Percentiles rank a stretch among this genome's conserved stretches.
phyloP scores from a whole-genome alignment of 345 rosid genomes.

The Erysimum cheiranthoides region DNA sequence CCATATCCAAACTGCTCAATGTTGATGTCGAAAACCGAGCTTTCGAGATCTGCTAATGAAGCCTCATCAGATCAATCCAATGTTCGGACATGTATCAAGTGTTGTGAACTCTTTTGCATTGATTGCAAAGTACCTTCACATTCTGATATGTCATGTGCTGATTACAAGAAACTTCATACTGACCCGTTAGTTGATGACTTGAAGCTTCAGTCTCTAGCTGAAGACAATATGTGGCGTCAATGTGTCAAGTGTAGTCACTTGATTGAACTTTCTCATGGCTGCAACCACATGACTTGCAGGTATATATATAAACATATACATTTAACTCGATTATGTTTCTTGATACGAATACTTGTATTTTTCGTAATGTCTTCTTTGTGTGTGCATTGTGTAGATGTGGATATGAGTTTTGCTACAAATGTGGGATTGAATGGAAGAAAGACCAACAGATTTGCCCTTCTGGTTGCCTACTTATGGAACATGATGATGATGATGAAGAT shows the following conservation, averaged over 20 bases:
- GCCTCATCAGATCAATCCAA: background rate
- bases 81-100: background rate
- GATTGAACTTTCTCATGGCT: background rate
- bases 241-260: background rate
- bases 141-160: background rate
- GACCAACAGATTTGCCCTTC: background rate
- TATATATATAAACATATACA: background rate
- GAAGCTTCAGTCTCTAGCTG: background rate
- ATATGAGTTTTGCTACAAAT: conserved; percentile 1
- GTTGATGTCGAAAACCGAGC: background rate
- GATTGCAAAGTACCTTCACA: background rate
- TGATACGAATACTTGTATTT: background rate
- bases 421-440: background rate
- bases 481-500: background rate
- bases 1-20: background rate
- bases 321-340: background rate
- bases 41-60: background rate
- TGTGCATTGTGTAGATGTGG: background rate
- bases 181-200: background rate
- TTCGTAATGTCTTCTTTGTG: background rate
- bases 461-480: background rate
- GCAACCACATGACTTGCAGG: conserved; percentile 15
- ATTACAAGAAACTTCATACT: background rate
- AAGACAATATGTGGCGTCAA: background rate
- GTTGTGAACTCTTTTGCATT: background rate